A percentile compares a stretch with the other conserved stretches of the same genome.
Conservation (phyloP, 1,284 basidiomycete species). For the Vanrija sp. region DNA sequence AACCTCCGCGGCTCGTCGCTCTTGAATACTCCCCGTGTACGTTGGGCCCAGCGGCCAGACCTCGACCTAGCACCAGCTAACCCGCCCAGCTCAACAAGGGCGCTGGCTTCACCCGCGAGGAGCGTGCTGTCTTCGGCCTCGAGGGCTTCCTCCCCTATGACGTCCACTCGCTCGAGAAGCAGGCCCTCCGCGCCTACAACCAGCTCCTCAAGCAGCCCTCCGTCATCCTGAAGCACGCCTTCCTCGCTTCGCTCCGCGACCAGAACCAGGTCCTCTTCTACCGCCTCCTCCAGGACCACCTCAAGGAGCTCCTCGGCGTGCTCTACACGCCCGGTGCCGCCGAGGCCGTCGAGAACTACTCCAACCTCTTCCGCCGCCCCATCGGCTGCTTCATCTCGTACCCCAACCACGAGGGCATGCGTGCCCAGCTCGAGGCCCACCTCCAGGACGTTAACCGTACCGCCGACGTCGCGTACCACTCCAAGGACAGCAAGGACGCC, state of each 20-base stretch:
- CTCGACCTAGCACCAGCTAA: not conserved
- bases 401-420: slow-evolving; percentile 64
- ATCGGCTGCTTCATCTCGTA: slow-evolving; percentile 50
- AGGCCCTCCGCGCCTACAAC: slow-evolving; percentile 62
- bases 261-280: slow-evolving; percentile 70
- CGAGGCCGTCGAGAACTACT: slow-evolving; percentile 65
- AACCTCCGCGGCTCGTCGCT: slow-evolving; percentile 30
- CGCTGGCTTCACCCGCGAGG: slow-evolving; percentile 67
- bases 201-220: slow-evolving; percentile 53
- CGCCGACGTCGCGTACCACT: slow-evolving; percentile 65
- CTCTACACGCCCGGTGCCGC: slow-evolving; percentile 59
- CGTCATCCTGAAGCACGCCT: slow-evolving; percentile 48
- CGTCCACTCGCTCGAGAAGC: slow-evolving; percentile 70
- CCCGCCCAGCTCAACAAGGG: slow-evolving; percentile 49
- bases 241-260: slow-evolving; percentile 53
- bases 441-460: slow-evolving; percentile 50
- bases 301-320: slow-evolving; percentile 58
- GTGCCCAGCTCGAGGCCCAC: slow-evolving; percentile 48
- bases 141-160: slow-evolving; percentile 71
- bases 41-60: slow-evolving; percentile 3
- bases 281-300: slow-evolving; percentile 60
- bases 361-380: slow-evolving; percentile 71
- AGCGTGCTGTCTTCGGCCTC: slow-evolving; percentile 66
- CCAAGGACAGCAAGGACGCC: slow-evolving; percentile 57
- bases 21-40: slow-evolving; percentile 41